phyloP scores from a whole-genome alignment of 2,329 filamentous ascomycete genomes.

The Paramyrothecium roridum region DNA sequence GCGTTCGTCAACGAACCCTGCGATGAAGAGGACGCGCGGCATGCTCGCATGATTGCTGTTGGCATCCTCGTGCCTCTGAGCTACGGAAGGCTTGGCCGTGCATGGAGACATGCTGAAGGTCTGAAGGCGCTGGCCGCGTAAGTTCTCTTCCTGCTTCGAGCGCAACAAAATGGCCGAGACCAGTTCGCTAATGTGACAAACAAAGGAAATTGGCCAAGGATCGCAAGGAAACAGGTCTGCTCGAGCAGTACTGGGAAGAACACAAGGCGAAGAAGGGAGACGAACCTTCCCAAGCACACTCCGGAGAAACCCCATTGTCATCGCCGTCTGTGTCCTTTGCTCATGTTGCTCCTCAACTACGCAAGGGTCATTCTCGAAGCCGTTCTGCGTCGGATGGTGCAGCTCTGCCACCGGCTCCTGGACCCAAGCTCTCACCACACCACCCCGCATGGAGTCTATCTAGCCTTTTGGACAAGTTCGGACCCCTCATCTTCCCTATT shows the following conservation, averaged over 20 bases:
- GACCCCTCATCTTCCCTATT: slow-evolving; percentile 87
- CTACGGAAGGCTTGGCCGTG: slow-evolving; percentile 79
- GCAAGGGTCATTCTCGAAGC: slow-evolving; percentile 47
- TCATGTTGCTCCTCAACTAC: slow-evolving; percentile 23
- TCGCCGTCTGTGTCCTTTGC: slow-evolving; percentile 45
- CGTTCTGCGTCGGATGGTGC: slow-evolving; percentile 62
- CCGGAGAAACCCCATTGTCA: slow-evolving; percentile 46
- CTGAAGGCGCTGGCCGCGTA: slow-evolving; percentile 74
- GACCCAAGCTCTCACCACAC: slow-evolving; percentile 68
- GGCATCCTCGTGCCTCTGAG: slow-evolving; percentile 84
- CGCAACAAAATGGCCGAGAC: slow-evolving; percentile 1
- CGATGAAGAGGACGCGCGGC: slow-evolving; percentile 70
- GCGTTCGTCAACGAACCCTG: slow-evolving; percentile 85
- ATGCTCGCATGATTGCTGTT: slow-evolving; percentile 90
- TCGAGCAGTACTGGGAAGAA: slow-evolving; percentile 79
- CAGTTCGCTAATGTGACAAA: not conserved
- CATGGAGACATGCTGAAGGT: slow-evolving; percentile 80
- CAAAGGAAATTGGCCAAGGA: slow-evolving; percentile 62
- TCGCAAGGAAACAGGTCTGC: slow-evolving; percentile 54
- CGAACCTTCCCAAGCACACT: slow-evolving; percentile 20
- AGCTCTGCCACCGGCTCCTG: slow-evolving; percentile 49
- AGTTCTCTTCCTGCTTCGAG: slow-evolving; percentile 15
- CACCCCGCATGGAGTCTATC: slow-evolving; percentile 86
- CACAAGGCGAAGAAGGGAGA: slow-evolving; percentile 36
- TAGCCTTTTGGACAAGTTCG: slow-evolving; percentile 76